These are phyloP conservation scores for Candida fluviatilis DNA, from an alignment of 805 yeast species.

Conservation along the genomic window DNA sequence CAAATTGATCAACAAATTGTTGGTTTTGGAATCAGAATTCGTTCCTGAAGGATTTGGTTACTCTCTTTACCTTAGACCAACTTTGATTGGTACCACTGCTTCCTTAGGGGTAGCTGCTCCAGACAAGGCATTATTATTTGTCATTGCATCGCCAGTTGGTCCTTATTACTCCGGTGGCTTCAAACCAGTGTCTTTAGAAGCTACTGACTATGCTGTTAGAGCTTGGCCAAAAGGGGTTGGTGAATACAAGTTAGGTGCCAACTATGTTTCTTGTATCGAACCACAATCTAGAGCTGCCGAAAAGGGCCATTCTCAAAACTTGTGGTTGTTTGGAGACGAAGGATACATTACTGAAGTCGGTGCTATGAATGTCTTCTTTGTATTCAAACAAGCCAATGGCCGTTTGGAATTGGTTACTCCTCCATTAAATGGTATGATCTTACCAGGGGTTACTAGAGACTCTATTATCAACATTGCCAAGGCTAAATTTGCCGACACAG, in stretches of 20 bases:
- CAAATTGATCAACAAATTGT: conserved; percentile 71
- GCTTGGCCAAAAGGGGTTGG: conserved; percentile 99
- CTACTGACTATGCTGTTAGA: conserved; percentile 93
- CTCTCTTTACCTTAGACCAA: conserved; percentile 90
- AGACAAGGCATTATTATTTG: conserved; percentile 72
- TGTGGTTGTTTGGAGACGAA: conserved; percentile 94
- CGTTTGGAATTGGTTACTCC: conserved; percentile 92
- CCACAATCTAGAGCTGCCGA: conserved; percentile 89
- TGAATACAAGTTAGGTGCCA: conserved; percentile 93
- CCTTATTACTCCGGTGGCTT: conserved; percentile 90
- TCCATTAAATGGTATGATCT: conserved; percentile 94
- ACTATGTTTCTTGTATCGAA: conserved; percentile 91
- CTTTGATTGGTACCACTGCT: conserved; percentile 88
- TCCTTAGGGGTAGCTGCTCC: conserved; percentile 87
- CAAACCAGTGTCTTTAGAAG: conserved; percentile 91
- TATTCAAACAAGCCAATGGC: conserved; percentile 75
- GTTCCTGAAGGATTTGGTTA: conserved; percentile 86
- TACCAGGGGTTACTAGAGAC: conserved; percentile 95
- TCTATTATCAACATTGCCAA: conserved; percentile 76
- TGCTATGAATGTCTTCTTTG: conserved; percentile 93
- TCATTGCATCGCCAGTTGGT: conserved; percentile 94
- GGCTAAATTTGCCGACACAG: conserved; percentile 65
- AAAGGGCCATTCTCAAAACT: conserved; percentile 91
- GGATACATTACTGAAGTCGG: conserved; percentile 90
- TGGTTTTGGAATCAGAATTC: conserved; percentile 68